Evolutionary conservation across 352 stramenopile genomes (phyloP).

Genomic region (Globisporangium solare): DNA sequence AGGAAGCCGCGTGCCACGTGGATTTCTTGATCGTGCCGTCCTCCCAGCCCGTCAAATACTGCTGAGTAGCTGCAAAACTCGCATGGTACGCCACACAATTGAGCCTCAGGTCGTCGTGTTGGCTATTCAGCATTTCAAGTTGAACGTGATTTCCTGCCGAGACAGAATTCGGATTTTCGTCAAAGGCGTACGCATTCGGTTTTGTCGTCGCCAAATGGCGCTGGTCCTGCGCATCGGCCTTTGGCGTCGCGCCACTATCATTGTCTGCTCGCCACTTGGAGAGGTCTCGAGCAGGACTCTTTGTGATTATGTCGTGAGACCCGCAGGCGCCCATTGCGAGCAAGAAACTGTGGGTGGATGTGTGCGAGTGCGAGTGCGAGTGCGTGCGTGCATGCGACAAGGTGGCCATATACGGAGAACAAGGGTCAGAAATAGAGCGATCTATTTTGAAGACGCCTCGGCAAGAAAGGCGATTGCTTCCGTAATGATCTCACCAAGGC

Average conservation of each 20-base stretch:
- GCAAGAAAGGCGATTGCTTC: too few relatives aligned
- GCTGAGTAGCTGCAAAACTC: constrained; percentile 12
- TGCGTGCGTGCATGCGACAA: too few relatives aligned
- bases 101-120: constrained; percentile 26
- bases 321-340: constrained; percentile 43
- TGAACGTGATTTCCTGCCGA: not conserved
- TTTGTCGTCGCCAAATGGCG: not conserved
- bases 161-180: not conserved
- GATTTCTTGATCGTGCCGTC: constrained; percentile 54
- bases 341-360: too few relatives aligned
- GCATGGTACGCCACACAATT: constrained; percentile 45
- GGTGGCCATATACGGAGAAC: too few relatives aligned
- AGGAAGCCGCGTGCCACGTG: constrained; percentile 25
- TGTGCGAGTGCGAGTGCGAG: too few relatives aligned
- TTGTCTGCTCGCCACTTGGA: constrained; percentile 45
- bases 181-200: constrained; percentile 6
- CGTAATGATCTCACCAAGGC: too few relatives aligned
- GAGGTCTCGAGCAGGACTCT: constrained; percentile 19
- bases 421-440: too few relatives aligned
- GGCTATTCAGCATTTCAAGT: not conserved
- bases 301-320: constrained; percentile 24
- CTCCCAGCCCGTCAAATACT: constrained; percentile 64
- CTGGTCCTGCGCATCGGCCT: not conserved
- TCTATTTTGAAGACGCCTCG: too few relatives aligned
- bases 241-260: not conserved